Conservation (phyloP, 768 basidiomycete genomes). For the Auriscalpium vulgare region DNA sequence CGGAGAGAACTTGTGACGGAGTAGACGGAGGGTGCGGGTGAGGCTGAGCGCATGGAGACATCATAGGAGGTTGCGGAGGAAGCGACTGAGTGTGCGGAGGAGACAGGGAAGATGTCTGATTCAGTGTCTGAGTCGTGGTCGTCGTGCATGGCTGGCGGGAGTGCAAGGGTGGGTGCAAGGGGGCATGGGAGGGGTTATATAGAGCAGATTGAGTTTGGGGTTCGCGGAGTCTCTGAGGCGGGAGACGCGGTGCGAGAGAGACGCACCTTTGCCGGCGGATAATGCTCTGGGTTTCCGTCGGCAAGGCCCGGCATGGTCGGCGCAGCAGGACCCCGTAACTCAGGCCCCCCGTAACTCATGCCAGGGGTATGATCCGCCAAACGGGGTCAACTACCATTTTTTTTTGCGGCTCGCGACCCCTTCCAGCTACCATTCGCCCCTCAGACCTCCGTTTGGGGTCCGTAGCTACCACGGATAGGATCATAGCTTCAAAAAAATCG, state of each 20-base stretch:
- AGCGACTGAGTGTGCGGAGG: conserved; percentile 30
- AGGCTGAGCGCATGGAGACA: conserved; percentile 51
- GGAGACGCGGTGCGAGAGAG: not conserved
- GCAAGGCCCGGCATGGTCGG: not conserved
- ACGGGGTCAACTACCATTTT: no score
- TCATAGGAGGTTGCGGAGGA: conserved; percentile 54
- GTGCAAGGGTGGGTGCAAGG: conserved; percentile 5
- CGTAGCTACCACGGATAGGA: no score
- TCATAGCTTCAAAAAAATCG: no score
- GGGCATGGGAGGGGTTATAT: not conserved
- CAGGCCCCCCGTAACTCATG: no score
- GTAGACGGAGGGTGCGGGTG: conserved; percentile 61
- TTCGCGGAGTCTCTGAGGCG: no score
- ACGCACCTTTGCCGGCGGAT: not conserved
- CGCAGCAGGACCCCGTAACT: no score
- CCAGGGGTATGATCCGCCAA: no score
- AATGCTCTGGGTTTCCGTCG: not conserved
- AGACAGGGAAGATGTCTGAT: conserved; percentile 39
- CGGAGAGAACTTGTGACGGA: conserved; percentile 61
- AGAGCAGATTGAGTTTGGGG: not conserved
- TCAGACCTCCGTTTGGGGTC: no score
- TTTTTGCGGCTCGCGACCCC: no score
- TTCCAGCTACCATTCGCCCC: no score
- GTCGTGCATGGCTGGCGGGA: conserved; percentile 10
- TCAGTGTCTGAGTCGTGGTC: conserved; percentile 34